Evolutionary conservation across 345 rosid species (phyloP).

Genomic region (Euclidium syriacum): DNA sequence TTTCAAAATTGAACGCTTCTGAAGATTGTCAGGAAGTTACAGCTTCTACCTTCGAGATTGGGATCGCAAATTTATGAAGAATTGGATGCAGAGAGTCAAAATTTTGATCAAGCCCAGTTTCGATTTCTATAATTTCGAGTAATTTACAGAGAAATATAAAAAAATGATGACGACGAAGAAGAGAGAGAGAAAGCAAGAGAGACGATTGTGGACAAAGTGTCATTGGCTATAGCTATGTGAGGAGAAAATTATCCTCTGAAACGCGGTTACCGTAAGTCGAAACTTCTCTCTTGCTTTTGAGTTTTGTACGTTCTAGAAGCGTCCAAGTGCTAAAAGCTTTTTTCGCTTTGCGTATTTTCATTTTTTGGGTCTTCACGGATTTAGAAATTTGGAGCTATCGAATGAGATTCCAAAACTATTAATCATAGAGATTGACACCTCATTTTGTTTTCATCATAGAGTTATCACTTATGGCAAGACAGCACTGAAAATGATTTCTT

Average conservation of each 20-base stretch:
- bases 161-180: slow-evolving; percentile 20
- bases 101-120: slow-evolving; percentile 19
- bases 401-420: slow-evolving; percentile 20
- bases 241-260: slow-evolving; percentile 20
- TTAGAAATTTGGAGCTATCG: neutral
- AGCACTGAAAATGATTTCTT: neutral
- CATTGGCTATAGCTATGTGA: neutral
- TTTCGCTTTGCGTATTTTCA: neutral
- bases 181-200: neutral
- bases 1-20: neutral
- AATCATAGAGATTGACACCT: slow-evolving; percentile 19
- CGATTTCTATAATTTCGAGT: neutral
- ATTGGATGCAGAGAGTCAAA: neutral
- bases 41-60: neutral
- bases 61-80: neutral
- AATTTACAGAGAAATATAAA: slow-evolving; percentile 14
- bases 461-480: slow-evolving; percentile 10
- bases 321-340: neutral
- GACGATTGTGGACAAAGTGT: slow-evolving; percentile 27
- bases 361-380: neutral
- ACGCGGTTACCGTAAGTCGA: slow-evolving; percentile 12
- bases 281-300: neutral
- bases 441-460: slow-evolving; percentile 16
- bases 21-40: neutral
- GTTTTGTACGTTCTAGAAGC: slow-evolving; percentile 10